Percentiles rank a stretch among this genome's conserved stretches.
These are phyloP conservation scores for Friedmanniomyces simplex DNA, from an alignment of 495 filamentous ascomycete genomes.

Conservation along the genomic window DNA sequence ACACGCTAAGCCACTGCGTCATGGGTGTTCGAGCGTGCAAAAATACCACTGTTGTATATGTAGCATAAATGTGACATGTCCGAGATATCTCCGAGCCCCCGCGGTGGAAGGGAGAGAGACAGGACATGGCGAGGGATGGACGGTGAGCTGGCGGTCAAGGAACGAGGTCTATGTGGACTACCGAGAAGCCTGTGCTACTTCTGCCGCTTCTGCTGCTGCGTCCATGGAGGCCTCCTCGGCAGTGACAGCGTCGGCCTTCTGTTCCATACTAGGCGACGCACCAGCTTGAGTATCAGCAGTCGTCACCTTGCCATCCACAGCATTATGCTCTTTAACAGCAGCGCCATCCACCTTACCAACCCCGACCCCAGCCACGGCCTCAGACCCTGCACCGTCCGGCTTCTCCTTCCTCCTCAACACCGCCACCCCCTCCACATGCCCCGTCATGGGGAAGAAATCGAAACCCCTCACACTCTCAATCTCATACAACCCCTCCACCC, in stretches of 20 bases:
- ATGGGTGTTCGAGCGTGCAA: constrained; percentile 3
- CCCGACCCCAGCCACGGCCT: constrained; percentile 52
- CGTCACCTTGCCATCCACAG: too few relatives aligned
- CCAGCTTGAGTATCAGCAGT: too few relatives aligned
- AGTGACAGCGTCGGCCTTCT: too few relatives aligned
- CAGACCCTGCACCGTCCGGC: background rate
- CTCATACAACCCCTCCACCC: constrained; percentile 53
- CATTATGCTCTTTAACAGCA: background rate
- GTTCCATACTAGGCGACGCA: too few relatives aligned
- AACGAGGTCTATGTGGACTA: too few relatives aligned
- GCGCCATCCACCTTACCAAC: background rate
- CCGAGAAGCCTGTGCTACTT: too few relatives aligned
- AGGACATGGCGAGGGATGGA: background rate
- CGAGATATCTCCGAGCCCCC: background rate
- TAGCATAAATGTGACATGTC: background rate
- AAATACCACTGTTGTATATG: background rate
- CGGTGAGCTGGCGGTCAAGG: too few relatives aligned
- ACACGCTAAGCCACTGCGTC: constrained; percentile 20
- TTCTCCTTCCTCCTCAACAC: constrained; percentile 40
- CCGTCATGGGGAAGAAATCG: constrained; percentile 97
- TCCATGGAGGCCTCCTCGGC: too few relatives aligned
- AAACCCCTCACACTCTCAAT: constrained; percentile 90
- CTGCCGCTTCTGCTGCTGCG: too few relatives aligned
- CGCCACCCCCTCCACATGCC: constrained; percentile 91
- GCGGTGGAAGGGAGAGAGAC: background rate